Conservation (phyloP, 169 alveolate species). For the Theileria annulata region DNA sequence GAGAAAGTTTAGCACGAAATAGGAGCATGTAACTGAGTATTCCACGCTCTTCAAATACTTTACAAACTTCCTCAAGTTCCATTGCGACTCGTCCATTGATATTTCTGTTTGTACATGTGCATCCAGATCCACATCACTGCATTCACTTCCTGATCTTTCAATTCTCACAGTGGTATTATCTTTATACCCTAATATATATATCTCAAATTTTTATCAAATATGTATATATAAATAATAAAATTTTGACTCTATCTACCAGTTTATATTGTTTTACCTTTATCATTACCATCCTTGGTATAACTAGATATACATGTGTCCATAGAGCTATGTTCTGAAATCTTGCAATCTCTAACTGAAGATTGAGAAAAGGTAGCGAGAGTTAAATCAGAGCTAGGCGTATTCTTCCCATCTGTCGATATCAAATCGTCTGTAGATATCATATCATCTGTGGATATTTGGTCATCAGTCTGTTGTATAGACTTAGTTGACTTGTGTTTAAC, state of each 20-base stretch:
- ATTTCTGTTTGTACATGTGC: conserved; percentile 7
- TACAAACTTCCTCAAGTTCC: conserved; percentile 24
- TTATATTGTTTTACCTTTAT: background rate
- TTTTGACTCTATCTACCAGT: too few relatives aligned
- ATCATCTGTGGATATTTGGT: conserved; percentile 11
- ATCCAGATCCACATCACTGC: conserved; percentile 13
- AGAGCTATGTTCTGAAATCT: background rate
- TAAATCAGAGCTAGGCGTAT: background rate
- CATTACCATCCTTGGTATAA: background rate
- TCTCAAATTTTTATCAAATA: too few relatives aligned
- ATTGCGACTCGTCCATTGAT: conserved; percentile 5
- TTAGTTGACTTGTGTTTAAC: background rate
- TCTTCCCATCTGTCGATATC: background rate
- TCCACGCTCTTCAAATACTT: conserved; percentile 12
- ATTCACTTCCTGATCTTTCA: background rate
- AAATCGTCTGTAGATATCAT: conserved; percentile 9
- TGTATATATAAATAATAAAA: too few relatives aligned
- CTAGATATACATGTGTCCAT: background rate
- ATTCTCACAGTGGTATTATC: background rate
- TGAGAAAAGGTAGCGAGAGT: background rate
- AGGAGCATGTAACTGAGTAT: conserved; percentile 21
- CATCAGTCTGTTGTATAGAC: background rate
- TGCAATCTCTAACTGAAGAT: background rate
- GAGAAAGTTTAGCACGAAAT: conserved; percentile 52
- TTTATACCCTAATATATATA: background rate